phyloP scores from a whole-genome alignment of 257 asterid genomes.

The Nicotiana noctiflora region DNA sequence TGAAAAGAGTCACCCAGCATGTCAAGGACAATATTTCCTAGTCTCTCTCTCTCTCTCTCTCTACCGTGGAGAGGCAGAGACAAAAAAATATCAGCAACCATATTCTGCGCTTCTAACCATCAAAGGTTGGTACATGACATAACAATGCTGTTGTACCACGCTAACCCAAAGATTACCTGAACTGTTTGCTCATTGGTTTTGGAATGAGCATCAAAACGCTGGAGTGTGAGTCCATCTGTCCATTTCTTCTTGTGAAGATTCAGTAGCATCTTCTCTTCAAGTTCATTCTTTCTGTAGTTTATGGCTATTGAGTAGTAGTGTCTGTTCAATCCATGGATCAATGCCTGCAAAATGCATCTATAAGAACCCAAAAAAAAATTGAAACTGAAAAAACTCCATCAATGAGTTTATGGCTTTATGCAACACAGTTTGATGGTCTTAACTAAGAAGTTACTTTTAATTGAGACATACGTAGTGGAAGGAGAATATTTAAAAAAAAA shows the following conservation, averaged over 20 bases:
- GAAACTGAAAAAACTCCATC: not conserved
- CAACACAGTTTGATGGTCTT: not conserved
- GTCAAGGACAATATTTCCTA: not conserved
- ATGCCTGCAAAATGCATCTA: constrained; percentile 50
- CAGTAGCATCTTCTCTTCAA: constrained; percentile 95
- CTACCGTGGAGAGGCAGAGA: not conserved
- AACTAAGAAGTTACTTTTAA: not conserved
- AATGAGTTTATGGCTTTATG: not conserved
- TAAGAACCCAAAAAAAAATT: constrained; percentile 10
- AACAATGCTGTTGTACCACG: not conserved
- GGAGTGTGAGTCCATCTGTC: constrained; percentile 88
- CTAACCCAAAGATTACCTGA: constrained; percentile 38
- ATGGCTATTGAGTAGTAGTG: constrained; percentile 97
- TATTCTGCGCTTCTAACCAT: not conserved
- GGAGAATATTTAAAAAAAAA: not conserved
- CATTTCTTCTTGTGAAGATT: constrained; percentile 96
- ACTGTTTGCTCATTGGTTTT: constrained; percentile 95
- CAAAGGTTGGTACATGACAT: not conserved
- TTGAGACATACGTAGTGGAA: not conserved
- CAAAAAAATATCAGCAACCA: not conserved
- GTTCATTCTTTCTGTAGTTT: constrained; percentile 92
- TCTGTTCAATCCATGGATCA: constrained; percentile 92
- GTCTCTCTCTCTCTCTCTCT: not conserved
- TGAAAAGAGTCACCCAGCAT: not conserved
- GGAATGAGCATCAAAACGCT: constrained; percentile 86